These are phyloP conservation scores for Leucocoprinus birnbaumii DNA, from an alignment of 768 basidiomycete genomes.

Conservation along the genomic window DNA sequence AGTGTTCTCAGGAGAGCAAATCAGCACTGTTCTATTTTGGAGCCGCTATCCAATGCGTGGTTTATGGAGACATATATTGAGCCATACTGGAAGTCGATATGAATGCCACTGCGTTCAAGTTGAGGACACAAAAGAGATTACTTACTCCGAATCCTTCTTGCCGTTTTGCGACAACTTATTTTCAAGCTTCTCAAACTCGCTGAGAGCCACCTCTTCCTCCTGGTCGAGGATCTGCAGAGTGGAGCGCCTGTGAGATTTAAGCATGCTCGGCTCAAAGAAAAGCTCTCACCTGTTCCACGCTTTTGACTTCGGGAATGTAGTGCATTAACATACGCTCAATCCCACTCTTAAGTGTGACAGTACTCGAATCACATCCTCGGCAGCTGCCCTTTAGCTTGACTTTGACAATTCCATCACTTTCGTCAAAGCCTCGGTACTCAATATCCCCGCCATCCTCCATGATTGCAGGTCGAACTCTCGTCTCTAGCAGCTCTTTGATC, in stretches of 20 bases:
- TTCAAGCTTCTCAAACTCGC: constrained; percentile 90
- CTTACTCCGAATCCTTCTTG: constrained; percentile 46
- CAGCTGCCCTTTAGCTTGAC: constrained; percentile 97
- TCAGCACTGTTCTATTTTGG: neutral
- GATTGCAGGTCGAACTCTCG: constrained; percentile 91
- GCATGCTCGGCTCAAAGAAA: neutral
- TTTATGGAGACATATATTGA: constrained; percentile 75
- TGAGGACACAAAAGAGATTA: neutral
- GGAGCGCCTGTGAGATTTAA: neutral
- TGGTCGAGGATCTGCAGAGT: constrained; percentile 73
- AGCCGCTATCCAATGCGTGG: neutral
- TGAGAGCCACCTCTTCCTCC: constrained; percentile 83
- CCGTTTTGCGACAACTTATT: constrained; percentile 47
- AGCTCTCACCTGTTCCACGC: constrained; percentile 79
- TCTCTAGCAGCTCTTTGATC: constrained; percentile 97
- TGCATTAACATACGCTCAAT: constrained; percentile 99
- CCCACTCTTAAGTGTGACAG: constrained; percentile 93
- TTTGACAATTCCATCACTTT: constrained; percentile 73
- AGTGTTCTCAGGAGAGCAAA: neutral
- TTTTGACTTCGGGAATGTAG: constrained; percentile 95
- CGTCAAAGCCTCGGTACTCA: constrained; percentile 87
- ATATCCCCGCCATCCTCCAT: constrained; percentile 99
- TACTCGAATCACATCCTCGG: constrained; percentile 90
- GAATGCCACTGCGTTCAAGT: neutral
- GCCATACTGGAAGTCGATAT: constrained; percentile 54